Evolutionary conservation across 164 flowering plant genomes (phyloP), one percentile per base, ranked within the genome.

Genomic region (Magnolia changhungtana): DNA sequence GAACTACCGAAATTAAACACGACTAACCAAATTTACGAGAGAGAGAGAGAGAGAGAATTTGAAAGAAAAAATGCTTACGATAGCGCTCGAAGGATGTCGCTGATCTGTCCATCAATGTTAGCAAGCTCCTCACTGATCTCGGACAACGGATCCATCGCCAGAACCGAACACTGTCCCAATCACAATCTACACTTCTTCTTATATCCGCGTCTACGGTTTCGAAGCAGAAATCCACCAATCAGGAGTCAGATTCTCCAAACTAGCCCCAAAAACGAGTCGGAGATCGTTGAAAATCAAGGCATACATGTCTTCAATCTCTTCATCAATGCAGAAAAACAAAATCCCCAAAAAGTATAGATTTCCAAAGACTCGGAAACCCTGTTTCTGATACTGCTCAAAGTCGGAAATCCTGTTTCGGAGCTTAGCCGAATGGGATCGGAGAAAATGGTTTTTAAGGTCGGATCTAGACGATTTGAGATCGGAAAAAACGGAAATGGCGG

Each of bases 91-190:
- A 95, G 88, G 49, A 92, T 85, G 77, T 95, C 98, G 49, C 75
- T 69, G 85, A 93, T 92, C 77, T 88, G 96, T 8, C 97, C 98
- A 49, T 93, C 89, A 79, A 93, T 77, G 84, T 89, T 95, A 16
- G 89, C 98, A 19, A 95, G 89, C 78, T 90, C 94, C 76, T 88
- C 98, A 83, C 98, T 93, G 74, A 92, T 77, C n/a, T 80, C 77
- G 10, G 93, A 88, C 52, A 92, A 52, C 23, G 89, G 81, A 83
- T 82, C 89, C 93, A 90, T 90, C 69, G 75, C 69, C 31, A 37
- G 10, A 74, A 5, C 23, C 18, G 18, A 68, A 21, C 7, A 10
- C 45, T 7, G 45, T 4, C 45, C 45, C 45, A 37, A 37, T 8
- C 24, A 74, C 50, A 55, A 24, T 27, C 49, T 27, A 7, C 49